Evolutionary conservation across 2,329 filamentous ascomycete genomes (phyloP), one percentile per base, ranked within the genome.

Genomic region (Monosporascus ibericus): DNA sequence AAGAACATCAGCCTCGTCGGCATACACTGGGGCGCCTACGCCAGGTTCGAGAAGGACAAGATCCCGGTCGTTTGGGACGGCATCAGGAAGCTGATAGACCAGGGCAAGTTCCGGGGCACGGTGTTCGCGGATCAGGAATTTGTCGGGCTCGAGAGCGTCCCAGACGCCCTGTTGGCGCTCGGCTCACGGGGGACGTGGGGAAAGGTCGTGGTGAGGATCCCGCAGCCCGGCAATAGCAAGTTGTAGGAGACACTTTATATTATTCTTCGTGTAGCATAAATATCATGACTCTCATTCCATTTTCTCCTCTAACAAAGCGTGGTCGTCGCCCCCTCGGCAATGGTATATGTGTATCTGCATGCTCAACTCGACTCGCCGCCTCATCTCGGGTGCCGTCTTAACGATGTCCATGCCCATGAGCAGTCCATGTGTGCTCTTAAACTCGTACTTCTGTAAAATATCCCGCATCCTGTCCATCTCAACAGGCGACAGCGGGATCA

Each of bases 1-100:
- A 97, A 96, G 80, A 96, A 96, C 68, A 92, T 96, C 58, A 87
- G 84, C 57, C 75, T 97, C 14, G 88, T 96, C 1, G 92, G 92
- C 1, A 74, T 96, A 63, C 89, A 95, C 72, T 97, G 92, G 92
- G 92, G 92, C 14, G 84, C 86, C 53, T 96, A 96, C 72, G 75
- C 85, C 1, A 77, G 77, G 44, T 81, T 87, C 59, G 88, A 96
- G 74, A 82, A 77, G 22, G 82, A 86, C 64, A 85, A 78, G 46
- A 82, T 94, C 5, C 75, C 78, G 7, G 69, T 73, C 22, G 91
- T 96, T 0, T 97, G 92, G 92, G 73, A 86, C 48, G 91, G 88
- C 1, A 83, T 97, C 58, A 88, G 89, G 66, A 77, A 84, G 60
- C 72, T 97, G 52, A 88, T 97, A 56, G 79, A 80, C 48, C 73